These are phyloP conservation scores for Castanopsis chinensis DNA, from an alignment of 306 rosid genomes.

Conservation along the genomic window DNA sequence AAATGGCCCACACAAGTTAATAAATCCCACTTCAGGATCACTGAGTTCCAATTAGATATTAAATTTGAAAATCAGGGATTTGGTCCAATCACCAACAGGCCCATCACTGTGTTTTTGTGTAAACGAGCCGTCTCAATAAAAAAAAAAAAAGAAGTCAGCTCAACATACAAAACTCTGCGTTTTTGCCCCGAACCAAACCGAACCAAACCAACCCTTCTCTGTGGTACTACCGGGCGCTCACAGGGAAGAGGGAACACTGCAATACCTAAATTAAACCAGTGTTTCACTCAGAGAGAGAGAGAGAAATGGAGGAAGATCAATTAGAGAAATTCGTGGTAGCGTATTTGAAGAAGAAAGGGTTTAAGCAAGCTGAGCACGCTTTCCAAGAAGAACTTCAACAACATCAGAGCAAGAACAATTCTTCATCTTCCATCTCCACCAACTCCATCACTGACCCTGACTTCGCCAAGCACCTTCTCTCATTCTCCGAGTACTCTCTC, in stretches of 20 bases:
- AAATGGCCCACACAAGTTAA: no score
- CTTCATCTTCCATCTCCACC: conserved; percentile 33
- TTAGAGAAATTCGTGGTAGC: conserved; percentile 50
- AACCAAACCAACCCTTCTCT: no score
- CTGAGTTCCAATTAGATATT: no score
- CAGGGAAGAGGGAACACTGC: background rate
- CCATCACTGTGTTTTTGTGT: no score
- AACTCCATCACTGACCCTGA: conserved; percentile 51
- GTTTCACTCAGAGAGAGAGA: background rate
- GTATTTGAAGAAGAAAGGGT: conserved; percentile 70
- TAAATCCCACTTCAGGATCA: no score
- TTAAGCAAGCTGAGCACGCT: conserved; percentile 66
- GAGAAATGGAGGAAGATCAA: conserved; percentile 68
- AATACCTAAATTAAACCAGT: background rate
- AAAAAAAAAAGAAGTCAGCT: no score
- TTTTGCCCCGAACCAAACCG: no score
- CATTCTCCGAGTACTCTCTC: conserved; percentile 57
- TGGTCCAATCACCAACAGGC: no score
- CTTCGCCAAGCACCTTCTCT: conserved; percentile 55
- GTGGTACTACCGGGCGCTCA: no score
- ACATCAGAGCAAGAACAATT: conserved; percentile 30
- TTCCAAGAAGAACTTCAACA: conserved; percentile 64
- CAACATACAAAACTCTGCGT: no score
- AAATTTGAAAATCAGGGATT: no score
- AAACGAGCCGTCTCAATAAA: no score